Evolutionary conservation across 148 eudicot species (phyloP).

Genomic region (Amaranthus palmeri): DNA sequence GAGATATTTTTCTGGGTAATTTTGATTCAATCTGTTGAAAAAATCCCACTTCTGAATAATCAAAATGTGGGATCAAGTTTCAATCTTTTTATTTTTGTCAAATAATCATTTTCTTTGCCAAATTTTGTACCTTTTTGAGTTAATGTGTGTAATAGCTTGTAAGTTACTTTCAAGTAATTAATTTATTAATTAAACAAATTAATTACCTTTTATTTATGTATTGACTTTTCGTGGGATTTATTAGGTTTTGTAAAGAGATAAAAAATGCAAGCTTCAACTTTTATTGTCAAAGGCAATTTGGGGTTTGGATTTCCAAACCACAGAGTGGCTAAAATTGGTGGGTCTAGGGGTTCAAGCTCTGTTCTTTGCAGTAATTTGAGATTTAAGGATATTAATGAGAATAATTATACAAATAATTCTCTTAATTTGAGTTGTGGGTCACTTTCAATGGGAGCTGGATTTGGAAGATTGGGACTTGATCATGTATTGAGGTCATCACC

Average conservation of each 20-base stretch:
- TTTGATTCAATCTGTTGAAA: not conserved
- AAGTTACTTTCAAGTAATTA: not conserved
- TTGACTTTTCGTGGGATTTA: conserved; percentile 23
- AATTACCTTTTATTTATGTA: not conserved
- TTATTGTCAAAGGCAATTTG: conserved; percentile 33
- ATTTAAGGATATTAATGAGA: conserved; percentile 20
- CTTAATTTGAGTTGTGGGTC: conserved; percentile 35
- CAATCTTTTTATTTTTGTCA: not conserved
- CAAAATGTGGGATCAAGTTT: conserved; percentile 7
- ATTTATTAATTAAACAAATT: not conserved
- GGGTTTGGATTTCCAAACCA: conserved; percentile 34
- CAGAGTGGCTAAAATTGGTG: conserved; percentile 30
- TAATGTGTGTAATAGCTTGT: not conserved
- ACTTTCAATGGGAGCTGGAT: conserved; percentile 46
- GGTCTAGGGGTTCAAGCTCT: conserved; percentile 23
- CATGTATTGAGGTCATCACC: conserved; percentile 37
- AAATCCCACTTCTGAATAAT: not conserved
- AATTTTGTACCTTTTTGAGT: not conserved
- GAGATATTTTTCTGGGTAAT: not conserved
- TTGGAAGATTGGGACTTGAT: conserved; percentile 39
- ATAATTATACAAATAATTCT: conserved; percentile 19
- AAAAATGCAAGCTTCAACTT: conserved; percentile 48
- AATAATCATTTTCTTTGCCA: not conserved
- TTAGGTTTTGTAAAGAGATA: conserved; percentile 4
- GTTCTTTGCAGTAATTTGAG: conserved; percentile 22